phyloP scores from a whole-genome alignment of 768 basidiomycete species.

The Thelephora aurantiotincta region DNA sequence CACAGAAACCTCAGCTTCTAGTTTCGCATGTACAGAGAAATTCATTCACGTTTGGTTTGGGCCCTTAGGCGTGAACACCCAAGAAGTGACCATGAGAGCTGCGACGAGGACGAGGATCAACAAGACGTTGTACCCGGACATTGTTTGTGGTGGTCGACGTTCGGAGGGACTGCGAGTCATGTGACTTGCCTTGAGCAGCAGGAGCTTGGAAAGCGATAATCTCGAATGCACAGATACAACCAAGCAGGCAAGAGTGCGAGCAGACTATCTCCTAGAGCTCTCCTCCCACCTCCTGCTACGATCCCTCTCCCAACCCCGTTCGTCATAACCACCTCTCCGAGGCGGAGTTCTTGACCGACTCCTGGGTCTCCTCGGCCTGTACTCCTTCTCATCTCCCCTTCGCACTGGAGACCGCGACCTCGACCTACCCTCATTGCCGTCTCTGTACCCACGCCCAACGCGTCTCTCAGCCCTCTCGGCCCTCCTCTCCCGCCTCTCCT shows the following conservation, averaged over 20 bases:
- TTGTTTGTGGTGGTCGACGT: constrained; percentile 26
- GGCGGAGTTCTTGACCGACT: background rate
- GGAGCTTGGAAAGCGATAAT: too few relatives aligned
- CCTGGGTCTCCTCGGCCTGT: background rate
- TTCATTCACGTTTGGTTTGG: constrained; percentile 71
- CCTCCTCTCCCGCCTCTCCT: constrained; percentile 24
- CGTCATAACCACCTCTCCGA: background rate
- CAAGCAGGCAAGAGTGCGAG: too few relatives aligned
- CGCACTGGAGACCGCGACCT: background rate
- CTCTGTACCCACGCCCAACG: constrained; percentile 38
- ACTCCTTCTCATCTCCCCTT: background rate
- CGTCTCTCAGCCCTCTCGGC: constrained; percentile 47
- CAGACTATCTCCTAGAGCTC: background rate
- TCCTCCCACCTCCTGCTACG: background rate
- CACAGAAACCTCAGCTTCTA: background rate
- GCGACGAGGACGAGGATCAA: constrained; percentile 50
- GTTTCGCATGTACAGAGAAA: background rate
- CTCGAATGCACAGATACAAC: too few relatives aligned
- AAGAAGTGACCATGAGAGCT: constrained; percentile 49
- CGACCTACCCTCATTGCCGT: constrained; percentile 20
- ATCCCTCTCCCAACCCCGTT: background rate
- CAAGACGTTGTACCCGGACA: constrained; percentile 55
- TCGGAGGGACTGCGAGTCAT: background rate
- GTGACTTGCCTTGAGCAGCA: background rate
- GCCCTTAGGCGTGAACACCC: constrained; percentile 71